Evolutionary conservation across 2,329 filamentous ascomycete genomes (phyloP).

Genomic region (Xylariaceae sp.): DNA sequence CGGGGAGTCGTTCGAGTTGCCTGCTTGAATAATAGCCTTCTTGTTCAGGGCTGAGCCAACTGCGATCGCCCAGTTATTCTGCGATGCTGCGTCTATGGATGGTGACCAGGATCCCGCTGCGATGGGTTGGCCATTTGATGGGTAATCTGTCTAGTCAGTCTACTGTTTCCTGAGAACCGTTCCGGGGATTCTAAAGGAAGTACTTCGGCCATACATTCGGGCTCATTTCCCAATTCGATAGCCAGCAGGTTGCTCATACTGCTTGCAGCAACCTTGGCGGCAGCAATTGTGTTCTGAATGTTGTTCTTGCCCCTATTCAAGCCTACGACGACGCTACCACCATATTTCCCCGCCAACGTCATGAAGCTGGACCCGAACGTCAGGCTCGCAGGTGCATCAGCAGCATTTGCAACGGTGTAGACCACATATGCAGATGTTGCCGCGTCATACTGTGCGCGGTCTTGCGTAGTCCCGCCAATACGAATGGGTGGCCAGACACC

Average conservation of each 20-base stretch:
- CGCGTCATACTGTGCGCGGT: constrained; percentile 58
- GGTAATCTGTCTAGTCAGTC: constrained; percentile 40
- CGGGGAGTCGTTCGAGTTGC: constrained; percentile 47
- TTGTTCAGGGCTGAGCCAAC: constrained; percentile 45
- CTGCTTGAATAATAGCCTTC: constrained; percentile 47
- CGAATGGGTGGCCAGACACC: constrained; percentile 60
- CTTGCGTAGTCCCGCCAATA: constrained; percentile 65
- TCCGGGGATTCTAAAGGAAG: neutral
- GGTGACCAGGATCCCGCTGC: constrained; percentile 46
- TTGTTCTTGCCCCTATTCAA: constrained; percentile 60
- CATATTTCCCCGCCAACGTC: constrained; percentile 54
- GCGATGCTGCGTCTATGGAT: constrained; percentile 45
- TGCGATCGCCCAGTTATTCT: constrained; percentile 46
- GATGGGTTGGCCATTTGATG: constrained; percentile 46
- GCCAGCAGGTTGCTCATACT: constrained; percentile 57
- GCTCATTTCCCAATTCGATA: constrained; percentile 64
- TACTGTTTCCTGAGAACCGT: neutral
- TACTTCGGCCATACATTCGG: constrained; percentile 47
- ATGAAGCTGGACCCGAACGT: constrained; percentile 61
- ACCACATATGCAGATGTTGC: constrained; percentile 52
- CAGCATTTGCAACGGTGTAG: constrained; percentile 54
- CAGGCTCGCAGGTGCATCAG: constrained; percentile 55
- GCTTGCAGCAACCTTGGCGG: constrained; percentile 51
- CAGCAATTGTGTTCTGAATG: constrained; percentile 59
- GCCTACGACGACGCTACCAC: constrained; percentile 56